A percentile compares a stretch with the other conserved stretches of the same genome.
Evolutionary conservation across 1,284 basidiomycete genomes (phyloP).

Genomic region (Hortiboletus rubellus): DNA sequence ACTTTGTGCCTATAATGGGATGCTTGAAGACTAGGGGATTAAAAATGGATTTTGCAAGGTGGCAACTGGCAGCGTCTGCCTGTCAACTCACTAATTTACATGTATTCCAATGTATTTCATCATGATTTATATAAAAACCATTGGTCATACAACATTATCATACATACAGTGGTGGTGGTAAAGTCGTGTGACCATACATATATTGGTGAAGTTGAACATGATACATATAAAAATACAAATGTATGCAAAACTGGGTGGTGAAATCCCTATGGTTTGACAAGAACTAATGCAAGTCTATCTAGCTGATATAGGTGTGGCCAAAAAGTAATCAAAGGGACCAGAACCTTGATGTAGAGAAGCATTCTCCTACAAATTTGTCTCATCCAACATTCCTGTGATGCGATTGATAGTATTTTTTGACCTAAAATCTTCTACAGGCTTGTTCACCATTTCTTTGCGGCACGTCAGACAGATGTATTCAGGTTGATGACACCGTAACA

Average conservation of each 20-base stretch:
- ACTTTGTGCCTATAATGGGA: not conserved
- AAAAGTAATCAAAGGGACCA: conserved; percentile 56
- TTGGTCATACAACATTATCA: no score
- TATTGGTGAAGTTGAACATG: no score
- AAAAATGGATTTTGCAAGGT: no score
- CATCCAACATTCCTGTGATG: conserved; percentile 48
- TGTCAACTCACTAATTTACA: no score
- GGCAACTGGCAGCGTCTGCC: no score
- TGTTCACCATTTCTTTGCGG: conserved; percentile 45
- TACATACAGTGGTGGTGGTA: no score
- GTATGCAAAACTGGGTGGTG: not conserved
- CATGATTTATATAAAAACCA: no score
- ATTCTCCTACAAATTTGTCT: conserved; percentile 41
- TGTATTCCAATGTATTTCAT: no score
- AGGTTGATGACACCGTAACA: conserved; percentile 38
- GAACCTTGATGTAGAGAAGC: conserved; percentile 18
- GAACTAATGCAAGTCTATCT: conserved; percentile 2
- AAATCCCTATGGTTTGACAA: not conserved
- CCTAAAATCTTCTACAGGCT: conserved; percentile 59
- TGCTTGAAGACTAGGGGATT: no score
- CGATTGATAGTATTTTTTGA: conserved; percentile 56
- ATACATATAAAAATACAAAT: no score
- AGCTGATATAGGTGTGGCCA: conserved; percentile 27
- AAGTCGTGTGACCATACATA: no score
- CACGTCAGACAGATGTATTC: conserved; percentile 68